A percentile compares a stretch with the other conserved stretches of the same genome.
These are phyloP conservation scores for Spiraea crenata DNA, from an alignment of 331 rosid genomes.

Conservation along the genomic window DNA sequence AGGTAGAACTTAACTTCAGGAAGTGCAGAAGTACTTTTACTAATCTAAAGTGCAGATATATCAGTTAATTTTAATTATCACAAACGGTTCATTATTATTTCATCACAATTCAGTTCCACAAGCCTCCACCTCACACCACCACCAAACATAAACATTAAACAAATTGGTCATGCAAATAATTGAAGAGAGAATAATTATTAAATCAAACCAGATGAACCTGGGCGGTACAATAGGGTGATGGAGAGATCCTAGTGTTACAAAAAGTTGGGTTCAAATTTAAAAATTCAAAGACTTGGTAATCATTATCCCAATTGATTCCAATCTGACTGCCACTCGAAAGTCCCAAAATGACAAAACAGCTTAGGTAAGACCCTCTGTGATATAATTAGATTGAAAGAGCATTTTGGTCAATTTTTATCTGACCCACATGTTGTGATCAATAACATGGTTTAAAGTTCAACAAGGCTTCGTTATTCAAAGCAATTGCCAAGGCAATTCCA, in stretches of 20 bases:
- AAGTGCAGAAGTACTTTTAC: no score
- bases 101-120: background rate
- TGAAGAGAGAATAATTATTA: background rate
- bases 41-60: no score
- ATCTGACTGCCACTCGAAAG: background rate
- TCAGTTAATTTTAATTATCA: no score
- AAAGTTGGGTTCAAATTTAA: background rate
- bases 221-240: background rate
- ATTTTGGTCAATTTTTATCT: background rate
- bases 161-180: background rate
- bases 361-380: background rate
- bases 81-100: no score
- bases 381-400: background rate
- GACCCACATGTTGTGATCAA: background rate
- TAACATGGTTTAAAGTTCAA: background rate
- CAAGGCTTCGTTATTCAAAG: background rate
- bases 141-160: no score
- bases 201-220: background rate
- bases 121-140: background rate
- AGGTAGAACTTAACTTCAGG: no score
- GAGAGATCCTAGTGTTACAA: background rate
- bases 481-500: no score
- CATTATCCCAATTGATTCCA: slow-evolving; percentile 13
- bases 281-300: background rate
- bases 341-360: background rate